Evolutionary conservation across 306 rosid species (phyloP).

Genomic region (Urtica urens): DNA sequence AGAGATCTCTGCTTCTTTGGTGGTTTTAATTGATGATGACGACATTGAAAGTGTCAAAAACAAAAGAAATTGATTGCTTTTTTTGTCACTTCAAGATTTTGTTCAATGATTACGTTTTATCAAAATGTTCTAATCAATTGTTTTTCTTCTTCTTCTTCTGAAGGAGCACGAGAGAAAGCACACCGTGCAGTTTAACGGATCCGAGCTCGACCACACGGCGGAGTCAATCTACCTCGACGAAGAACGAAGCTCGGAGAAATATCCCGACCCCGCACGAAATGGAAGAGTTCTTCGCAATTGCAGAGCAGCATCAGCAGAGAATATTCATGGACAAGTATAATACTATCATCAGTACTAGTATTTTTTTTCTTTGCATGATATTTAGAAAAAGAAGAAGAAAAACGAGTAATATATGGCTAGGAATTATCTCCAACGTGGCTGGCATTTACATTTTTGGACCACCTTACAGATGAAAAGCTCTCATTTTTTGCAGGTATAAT

Average conservation of each 20-base stretch:
- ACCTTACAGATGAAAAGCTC: neutral
- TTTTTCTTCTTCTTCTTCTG: neutral
- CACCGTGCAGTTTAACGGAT: conserved; percentile 60
- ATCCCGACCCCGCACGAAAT: conserved; percentile 61
- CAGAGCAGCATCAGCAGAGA: conserved; percentile 74
- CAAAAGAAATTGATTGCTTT: neutral
- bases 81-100: neutral
- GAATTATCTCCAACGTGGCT: neutral
- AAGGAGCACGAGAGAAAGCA: conserved; percentile 74
- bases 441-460: neutral
- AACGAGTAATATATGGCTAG: neutral
- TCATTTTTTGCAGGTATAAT: conserved; percentile 59
- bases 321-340: conserved; percentile 60
- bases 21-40: conserved; percentile 27
- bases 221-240: conserved; percentile 12
- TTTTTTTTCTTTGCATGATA: neutral
- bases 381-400: neutral
- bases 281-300: conserved; percentile 70
- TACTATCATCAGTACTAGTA: too few relatives aligned
- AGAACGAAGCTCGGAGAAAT: conserved; percentile 31
- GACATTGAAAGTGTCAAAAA: neutral
- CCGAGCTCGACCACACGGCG: conserved; percentile 61
- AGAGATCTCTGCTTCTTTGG: conserved; percentile 17
- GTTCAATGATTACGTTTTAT: neutral
- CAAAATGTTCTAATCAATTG: neutral